Evolutionary conservation across 2,329 filamentous ascomycete species (phyloP).

Genomic region (Cytospora leucostoma): DNA sequence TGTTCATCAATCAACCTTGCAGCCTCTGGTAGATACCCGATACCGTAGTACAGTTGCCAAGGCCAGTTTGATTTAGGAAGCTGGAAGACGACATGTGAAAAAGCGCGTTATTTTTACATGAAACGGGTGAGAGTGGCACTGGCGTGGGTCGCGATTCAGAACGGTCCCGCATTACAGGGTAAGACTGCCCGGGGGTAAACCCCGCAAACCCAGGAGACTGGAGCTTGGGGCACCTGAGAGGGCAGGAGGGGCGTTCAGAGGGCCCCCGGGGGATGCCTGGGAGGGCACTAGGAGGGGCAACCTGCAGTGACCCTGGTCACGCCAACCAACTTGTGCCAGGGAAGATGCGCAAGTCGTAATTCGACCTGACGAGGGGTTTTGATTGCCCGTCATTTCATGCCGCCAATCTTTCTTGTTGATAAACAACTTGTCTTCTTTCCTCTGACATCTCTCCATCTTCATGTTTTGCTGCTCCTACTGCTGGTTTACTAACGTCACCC

Average conservation of each 20-base stretch:
- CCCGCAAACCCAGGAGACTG: neutral
- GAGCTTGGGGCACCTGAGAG: neutral
- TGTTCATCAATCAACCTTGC: neutral
- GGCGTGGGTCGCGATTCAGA: neutral
- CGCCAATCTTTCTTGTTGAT: constrained; percentile 8
- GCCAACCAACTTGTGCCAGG: constrained; percentile 5
- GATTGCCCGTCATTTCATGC: constrained; percentile 23
- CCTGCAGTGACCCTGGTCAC: constrained; percentile 1
- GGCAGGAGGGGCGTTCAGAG: neutral
- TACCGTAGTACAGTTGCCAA: neutral
- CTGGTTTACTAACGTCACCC: neutral
- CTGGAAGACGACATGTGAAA: neutral
- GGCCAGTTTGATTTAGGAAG: neutral
- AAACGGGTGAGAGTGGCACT: neutral
- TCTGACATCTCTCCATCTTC: constrained; percentile 7
- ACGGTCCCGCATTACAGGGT: neutral
- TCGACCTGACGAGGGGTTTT: constrained; percentile 19
- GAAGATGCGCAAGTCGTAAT: constrained; percentile 15
- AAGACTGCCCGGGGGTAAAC: neutral
- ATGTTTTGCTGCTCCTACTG: constrained; percentile 16
- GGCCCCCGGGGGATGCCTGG: too few relatives aligned
- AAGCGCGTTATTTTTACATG: constrained; percentile 1
- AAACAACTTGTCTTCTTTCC: constrained; percentile 19
- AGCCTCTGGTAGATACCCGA: too few relatives aligned
- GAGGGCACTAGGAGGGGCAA: neutral